phyloP scores from a whole-genome alignment of 257 asterid species.

The Phtheirospermum japonicum region DNA sequence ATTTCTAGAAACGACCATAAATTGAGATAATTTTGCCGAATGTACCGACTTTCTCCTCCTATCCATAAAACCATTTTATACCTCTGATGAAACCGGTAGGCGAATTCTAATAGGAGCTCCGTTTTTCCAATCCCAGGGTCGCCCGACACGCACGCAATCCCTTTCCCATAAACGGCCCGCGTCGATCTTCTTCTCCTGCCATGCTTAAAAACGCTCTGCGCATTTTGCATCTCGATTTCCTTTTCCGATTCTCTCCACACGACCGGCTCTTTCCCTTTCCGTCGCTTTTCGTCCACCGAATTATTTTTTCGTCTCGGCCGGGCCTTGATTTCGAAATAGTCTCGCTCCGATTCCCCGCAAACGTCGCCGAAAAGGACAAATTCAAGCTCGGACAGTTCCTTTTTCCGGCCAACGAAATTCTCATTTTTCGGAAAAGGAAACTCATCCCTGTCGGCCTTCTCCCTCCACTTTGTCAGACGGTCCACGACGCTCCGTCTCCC shows the following conservation, averaged over 20 bases:
- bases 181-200: conserved; percentile 33
- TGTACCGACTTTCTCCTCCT: conserved; percentile 75
- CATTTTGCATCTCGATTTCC: conserved; percentile 74
- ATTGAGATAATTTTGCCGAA: conserved; percentile 74
- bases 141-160: conserved; percentile 80
- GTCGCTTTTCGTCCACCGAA: conserved; percentile 30
- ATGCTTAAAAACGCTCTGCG: conserved; percentile 38
- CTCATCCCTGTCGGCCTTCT: conserved; percentile 74
- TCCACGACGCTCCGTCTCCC: conserved; percentile 92
- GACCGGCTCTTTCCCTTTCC: conserved; percentile 72
- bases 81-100: conserved; percentile 68
- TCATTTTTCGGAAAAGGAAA: conserved; percentile 73
- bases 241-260: conserved; percentile 80
- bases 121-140: conserved; percentile 87
- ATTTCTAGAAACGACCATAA: conserved; percentile 70
- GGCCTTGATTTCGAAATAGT: conserved; percentile 29
- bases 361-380: conserved; percentile 84
- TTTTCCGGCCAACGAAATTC: conserved; percentile 80
- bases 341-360: conserved; percentile 64
- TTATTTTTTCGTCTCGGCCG: background rate
- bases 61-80: conserved; percentile 87
- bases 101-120: conserved; percentile 75
- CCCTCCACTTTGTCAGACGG: conserved; percentile 75
- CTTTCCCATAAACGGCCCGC: conserved; percentile 71
- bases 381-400: conserved; percentile 72